Percentiles rank a stretch among this genome's conserved stretches.
Conservation (phyloP, 2,329 filamentous ascomycete species). For the Cylindrodendrum hubeiense region DNA sequence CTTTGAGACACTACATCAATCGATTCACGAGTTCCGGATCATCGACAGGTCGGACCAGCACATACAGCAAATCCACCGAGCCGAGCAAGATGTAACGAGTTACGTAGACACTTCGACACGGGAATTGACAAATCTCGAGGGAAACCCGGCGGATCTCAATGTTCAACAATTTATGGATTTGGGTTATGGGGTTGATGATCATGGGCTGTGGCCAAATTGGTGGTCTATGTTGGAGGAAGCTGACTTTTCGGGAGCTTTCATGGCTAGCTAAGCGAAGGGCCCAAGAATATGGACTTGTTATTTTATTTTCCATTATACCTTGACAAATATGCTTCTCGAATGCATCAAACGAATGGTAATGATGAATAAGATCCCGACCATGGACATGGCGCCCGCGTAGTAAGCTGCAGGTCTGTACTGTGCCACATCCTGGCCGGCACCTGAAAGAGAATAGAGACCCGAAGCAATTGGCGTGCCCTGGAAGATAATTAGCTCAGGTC, state of each 20-base stretch:
- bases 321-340: background rate
- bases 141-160: background rate
- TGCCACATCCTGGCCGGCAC: background rate
- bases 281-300: background rate
- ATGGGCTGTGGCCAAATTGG: constrained; percentile 38
- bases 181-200: constrained; percentile 2
- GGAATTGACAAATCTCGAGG: background rate
- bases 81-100: constrained; percentile 28
- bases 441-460: constrained; percentile 34
- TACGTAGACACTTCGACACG: background rate
- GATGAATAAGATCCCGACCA: constrained; percentile 30
- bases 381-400: constrained; percentile 34
- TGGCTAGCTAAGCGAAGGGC: background rate
- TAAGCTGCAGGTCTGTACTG: constrained; percentile 33
- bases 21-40: constrained; percentile 37
- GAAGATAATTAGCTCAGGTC: background rate
- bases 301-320: background rate
- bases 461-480: constrained; percentile 41
- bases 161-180: constrained; percentile 20
- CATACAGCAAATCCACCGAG: constrained; percentile 36
- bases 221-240: constrained; percentile 43
- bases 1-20: constrained; percentile 37
- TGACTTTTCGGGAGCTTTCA: constrained; percentile 31
- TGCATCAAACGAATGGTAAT: constrained; percentile 24
- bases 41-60: constrained; percentile 37